phyloP scores from a whole-genome alignment of 2,329 filamentous ascomycete genomes.

The Clonostachys sp. region DNA sequence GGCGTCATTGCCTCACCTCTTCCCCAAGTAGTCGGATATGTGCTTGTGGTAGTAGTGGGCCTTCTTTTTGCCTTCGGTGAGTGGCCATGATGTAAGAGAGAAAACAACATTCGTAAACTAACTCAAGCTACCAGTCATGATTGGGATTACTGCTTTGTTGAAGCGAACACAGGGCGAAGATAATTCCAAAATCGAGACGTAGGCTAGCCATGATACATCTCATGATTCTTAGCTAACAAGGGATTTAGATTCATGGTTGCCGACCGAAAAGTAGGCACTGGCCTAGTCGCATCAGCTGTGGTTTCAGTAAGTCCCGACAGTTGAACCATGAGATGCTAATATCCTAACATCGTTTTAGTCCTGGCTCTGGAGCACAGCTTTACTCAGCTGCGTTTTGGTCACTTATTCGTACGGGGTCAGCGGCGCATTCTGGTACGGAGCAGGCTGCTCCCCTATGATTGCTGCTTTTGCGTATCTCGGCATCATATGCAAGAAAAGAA shows the following conservation, averaged over 20 bases:
- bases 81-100: too few relatives aligned
- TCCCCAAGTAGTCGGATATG: constrained; percentile 19
- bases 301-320: constrained; percentile 10
- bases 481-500: constrained; percentile 76
- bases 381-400: constrained; percentile 68
- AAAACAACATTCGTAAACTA: too few relatives aligned
- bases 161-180: constrained; percentile 45
- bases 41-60: constrained; percentile 24
- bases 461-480: constrained; percentile 79
- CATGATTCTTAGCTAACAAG: too few relatives aligned
- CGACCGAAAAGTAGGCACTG: constrained; percentile 4
- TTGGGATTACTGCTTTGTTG: constrained; percentile 36
- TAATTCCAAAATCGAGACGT: constrained; percentile 47
- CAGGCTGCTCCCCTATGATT: constrained; percentile 71
- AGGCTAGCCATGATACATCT: too few relatives aligned
- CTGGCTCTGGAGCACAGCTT: constrained; percentile 81
- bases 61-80: constrained; percentile 20
- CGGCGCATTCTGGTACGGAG: constrained; percentile 48
- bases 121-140: constrained; percentile 25
- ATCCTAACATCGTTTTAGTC: constrained; percentile 34
- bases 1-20: constrained; percentile 7
- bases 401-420: constrained; percentile 68
- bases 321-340: too few relatives aligned
- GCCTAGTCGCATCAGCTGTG: constrained; percentile 5
- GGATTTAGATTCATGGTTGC: constrained; percentile 2